Base-by-base conservation (phyloP, 2,329 filamentous ascomycete species). In the Aspergillus latus region DNA sequence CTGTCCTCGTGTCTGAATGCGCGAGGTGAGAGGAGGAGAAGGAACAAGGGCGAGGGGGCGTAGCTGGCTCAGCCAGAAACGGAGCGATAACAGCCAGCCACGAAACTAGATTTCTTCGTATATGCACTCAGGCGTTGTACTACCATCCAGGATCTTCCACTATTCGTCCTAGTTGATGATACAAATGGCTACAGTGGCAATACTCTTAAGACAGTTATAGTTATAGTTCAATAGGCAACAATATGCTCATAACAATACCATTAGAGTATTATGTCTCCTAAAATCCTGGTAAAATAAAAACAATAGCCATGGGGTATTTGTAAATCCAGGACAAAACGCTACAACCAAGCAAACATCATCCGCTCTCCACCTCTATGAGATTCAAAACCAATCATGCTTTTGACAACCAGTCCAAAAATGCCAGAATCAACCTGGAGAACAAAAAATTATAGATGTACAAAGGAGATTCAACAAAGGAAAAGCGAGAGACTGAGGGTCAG, bases 291-390 rank as follows among this genome's bases (percentile, higher is more conserved):
- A 5, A 47, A n/a, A 9, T n/a, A 16, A 36, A 34, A 42, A 36
- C 32, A 59, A 52, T 48, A 59, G 32, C 56, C 58, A 60, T 56
- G 60, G 62, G 62, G 62, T 64, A 64, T 64, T 64, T 62, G 59
- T 60, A 63, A 61, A 37, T 63, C 58, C 60, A 62, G 61, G 56
- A 57, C 52, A 49, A 48, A 47, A 53, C 30, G 9, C 37, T 40
- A n/a, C 37, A 40, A 40, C 37, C 13, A 40, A n/a, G 11, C 11
- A 11, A 40, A 9, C 13, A 40, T 40, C 37, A 40, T 15, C n/a
- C 37, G 37, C 37, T 40, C 37, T n/a, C 37, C 11, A 13, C 37
- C 37, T 45, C 40, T 52, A 47, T 32, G 37, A 52, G 47, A 54
- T 56, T 48, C 21, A 37, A 50, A 54, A 52, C 49, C 26, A 37